phyloP scores from a whole-genome alignment of 2,329 filamentous ascomycete genomes.

The Neonectria faginata region DNA sequence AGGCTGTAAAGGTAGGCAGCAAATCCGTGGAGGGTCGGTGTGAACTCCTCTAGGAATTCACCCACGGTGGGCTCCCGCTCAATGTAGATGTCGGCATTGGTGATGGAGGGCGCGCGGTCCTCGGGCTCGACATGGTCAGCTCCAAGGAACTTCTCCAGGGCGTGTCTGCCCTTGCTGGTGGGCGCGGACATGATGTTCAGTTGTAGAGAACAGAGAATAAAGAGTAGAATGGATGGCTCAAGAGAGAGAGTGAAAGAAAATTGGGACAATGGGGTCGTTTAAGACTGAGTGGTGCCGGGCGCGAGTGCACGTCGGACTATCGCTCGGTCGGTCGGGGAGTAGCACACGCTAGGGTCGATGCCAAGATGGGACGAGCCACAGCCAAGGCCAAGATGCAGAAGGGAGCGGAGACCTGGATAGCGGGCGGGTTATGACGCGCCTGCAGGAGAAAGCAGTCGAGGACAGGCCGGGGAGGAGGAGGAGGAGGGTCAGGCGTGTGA shows the following conservation, averaged over 20 bases:
- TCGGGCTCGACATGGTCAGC: conserved; percentile 49
- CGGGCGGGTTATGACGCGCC: conserved; percentile 30
- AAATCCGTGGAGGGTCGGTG: conserved; percentile 48
- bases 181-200: conserved; percentile 35
- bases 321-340: conserved; percentile 46
- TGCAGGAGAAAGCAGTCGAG: conserved; percentile 13
- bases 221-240: conserved; percentile 34
- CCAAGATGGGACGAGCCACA: conserved; percentile 40
- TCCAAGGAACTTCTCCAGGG: conserved; percentile 49
- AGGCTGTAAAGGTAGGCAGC: conserved; percentile 54
- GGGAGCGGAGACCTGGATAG: conserved; percentile 21
- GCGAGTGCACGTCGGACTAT: conserved; percentile 38
- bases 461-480: background rate
- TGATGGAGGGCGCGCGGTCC: conserved; percentile 50
- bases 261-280: conserved; percentile 3
- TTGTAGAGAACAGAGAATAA: conserved; percentile 29
- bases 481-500: conserved; percentile 7
- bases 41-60: conserved; percentile 55
- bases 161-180: conserved; percentile 45
- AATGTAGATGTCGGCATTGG: conserved; percentile 53
- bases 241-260: conserved; percentile 2
- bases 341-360: conserved; percentile 37
- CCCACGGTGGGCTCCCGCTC: conserved; percentile 57
- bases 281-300: conserved; percentile 21
- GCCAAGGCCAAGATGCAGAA: conserved; percentile 29